phyloP scores from a whole-genome alignment of 257 asterid species.

The Leonotis leonurus region DNA sequence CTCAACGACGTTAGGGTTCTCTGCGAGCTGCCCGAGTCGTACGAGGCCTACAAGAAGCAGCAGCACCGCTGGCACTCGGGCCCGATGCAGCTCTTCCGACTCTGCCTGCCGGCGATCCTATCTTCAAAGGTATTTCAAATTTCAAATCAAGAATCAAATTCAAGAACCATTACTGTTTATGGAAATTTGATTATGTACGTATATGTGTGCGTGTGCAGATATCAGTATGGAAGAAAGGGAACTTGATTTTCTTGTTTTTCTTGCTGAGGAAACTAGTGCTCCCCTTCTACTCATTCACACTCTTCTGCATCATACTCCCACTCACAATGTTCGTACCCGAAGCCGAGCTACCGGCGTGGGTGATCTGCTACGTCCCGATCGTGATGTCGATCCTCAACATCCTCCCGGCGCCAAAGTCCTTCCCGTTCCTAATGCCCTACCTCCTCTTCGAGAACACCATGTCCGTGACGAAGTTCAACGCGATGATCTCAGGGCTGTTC shows the following conservation, averaged over 20 bases:
- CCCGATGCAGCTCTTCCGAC: slow-evolving; percentile 89
- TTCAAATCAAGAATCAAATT: no score
- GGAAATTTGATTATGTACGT: no score
- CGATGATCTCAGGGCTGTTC: slow-evolving; percentile 85
- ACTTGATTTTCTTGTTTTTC: slow-evolving; percentile 81
- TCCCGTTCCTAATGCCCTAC: slow-evolving; percentile 91
- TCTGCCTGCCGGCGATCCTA: slow-evolving; percentile 68
- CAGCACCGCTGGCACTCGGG: slow-evolving; percentile 99
- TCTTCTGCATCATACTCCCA: slow-evolving; percentile 87
- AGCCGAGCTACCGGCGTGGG: slow-evolving; percentile 82
- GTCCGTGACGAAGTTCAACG: slow-evolving; percentile 95
- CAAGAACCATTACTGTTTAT: not conserved
- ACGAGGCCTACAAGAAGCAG: slow-evolving; percentile 86
- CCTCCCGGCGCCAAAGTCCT: slow-evolving; percentile 70
- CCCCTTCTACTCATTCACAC: slow-evolving; percentile 89
- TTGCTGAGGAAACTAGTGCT: slow-evolving; percentile 78
- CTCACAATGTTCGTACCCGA: slow-evolving; percentile 92
- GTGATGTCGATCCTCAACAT: slow-evolving; percentile 73
- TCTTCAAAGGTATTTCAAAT: slow-evolving; percentile 56
- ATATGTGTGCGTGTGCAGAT: slow-evolving; percentile 70
- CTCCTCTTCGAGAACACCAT: slow-evolving; percentile 87
- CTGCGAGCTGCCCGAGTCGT: slow-evolving; percentile 88
- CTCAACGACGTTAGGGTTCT: slow-evolving; percentile 69
- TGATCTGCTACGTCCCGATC: slow-evolving; percentile 84
- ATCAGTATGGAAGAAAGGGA: slow-evolving; percentile 73